Conservation (phyloP, 192 early-diverging fungal genomes). For the Hyaloraphidium curvatum region DNA sequence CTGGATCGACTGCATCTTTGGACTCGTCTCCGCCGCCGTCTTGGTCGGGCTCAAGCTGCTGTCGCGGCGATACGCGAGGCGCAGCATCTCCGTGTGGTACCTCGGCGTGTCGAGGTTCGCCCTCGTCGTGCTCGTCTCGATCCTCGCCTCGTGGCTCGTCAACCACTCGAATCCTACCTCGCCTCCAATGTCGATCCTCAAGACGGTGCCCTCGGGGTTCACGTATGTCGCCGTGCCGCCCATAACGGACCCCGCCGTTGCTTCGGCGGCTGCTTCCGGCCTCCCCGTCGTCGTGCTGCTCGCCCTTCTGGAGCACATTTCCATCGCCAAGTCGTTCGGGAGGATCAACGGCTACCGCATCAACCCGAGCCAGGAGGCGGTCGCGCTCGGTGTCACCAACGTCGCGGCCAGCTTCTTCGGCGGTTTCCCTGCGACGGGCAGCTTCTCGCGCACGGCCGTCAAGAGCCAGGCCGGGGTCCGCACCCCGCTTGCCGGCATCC, state of each 20-base stretch:
- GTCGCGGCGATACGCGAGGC: not conserved
- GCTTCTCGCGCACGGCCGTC: conserved; percentile 83
- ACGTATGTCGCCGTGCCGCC: not conserved
- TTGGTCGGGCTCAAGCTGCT: not conserved
- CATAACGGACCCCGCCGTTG: conserved; percentile 17
- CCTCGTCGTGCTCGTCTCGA: conserved; percentile 57
- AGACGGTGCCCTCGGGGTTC: not conserved
- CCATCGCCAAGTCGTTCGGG: conserved; percentile 73
- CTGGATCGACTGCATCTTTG: not conserved
- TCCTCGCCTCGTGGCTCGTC: conserved; percentile 42
- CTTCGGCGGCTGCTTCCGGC: conserved; percentile 28
- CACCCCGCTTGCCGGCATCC: not conserved
- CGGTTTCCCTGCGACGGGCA: conserved; percentile 75
- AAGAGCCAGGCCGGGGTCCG: conserved; percentile 61
- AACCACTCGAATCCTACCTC: conserved; percentile 21
- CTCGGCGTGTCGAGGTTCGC: conserved; percentile 14
- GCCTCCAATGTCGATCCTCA: conserved; percentile 2
- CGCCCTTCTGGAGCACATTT: conserved; percentile 75
- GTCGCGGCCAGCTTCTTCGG: conserved; percentile 68
- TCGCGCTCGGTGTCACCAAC: conserved; percentile 79
- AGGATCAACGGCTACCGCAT: conserved; percentile 65
- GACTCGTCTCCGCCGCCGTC: not conserved
- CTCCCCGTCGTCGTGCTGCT: conserved; percentile 49
- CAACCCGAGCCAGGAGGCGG: conserved; percentile 72
- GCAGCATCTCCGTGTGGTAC: not conserved